Conservation (phyloP, 352 stramenopile species). For the Phytophthora citricola region DNA sequence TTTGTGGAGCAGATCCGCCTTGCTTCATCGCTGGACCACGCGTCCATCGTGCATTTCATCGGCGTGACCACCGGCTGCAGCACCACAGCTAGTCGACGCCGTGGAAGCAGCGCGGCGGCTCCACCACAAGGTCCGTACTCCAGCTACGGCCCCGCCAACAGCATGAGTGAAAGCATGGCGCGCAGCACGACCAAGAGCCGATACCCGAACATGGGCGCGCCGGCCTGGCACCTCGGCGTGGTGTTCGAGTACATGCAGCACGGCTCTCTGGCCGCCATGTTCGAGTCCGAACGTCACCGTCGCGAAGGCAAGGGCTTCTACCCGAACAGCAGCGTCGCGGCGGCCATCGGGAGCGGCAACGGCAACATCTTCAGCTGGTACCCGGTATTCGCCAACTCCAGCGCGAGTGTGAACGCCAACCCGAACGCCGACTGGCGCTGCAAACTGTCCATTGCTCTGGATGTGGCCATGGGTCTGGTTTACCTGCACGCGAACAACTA, state of each 20-base stretch:
- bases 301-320: slow-evolving; percentile 66
- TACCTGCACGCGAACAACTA: slow-evolving; percentile 76
- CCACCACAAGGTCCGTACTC: slow-evolving; percentile 9
- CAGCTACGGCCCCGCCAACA: slow-evolving; percentile 33
- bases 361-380: slow-evolving; percentile 69
- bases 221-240: slow-evolving; percentile 67
- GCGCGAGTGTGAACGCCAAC: slow-evolving; percentile 47
- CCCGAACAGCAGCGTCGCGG: slow-evolving; percentile 39
- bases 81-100: slow-evolving; percentile 39
- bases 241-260: slow-evolving; percentile 83
- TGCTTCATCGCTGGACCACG: slow-evolving; percentile 63
- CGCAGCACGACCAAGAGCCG: slow-evolving; percentile 21
- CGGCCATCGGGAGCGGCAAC: slow-evolving; percentile 42
- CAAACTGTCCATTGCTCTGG: slow-evolving; percentile 80
- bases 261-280: slow-evolving; percentile 67
- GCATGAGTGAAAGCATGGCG: slow-evolving; percentile 21
- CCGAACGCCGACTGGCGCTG: slow-evolving; percentile 63
- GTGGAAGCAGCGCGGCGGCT: slow-evolving; percentile 30
- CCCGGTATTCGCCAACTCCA: slow-evolving; percentile 42
- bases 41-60: slow-evolving; percentile 83
- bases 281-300: slow-evolving; percentile 58
- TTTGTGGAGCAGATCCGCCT: slow-evolving; percentile 79
- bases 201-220: slow-evolving; percentile 39
- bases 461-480: slow-evolving; percentile 81
- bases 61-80: slow-evolving; percentile 68